phyloP scores from a whole-genome alignment of 192 early-diverging fungal species.

The Linnemannia elongata region DNA sequence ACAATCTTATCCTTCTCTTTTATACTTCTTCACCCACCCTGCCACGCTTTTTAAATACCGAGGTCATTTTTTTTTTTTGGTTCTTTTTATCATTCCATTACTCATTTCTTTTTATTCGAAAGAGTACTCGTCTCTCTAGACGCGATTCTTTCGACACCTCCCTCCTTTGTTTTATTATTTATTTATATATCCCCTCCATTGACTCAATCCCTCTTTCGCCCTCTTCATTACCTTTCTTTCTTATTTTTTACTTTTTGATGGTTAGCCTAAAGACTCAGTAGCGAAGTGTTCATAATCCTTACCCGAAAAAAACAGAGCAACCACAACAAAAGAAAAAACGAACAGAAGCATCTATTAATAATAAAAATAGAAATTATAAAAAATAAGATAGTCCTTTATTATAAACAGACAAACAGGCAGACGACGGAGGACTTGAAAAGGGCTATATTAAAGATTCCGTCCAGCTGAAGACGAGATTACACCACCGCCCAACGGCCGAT shows the following conservation, averaged over 20 bases:
- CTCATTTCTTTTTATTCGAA: not conserved
- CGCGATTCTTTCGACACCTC: not conserved
- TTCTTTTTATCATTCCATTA: not conserved
- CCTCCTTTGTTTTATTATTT: not conserved
- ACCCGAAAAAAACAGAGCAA: not conserved
- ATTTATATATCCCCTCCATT: not conserved
- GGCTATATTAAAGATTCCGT: not conserved
- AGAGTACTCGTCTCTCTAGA: constrained; percentile 1
- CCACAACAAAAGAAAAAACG: not conserved
- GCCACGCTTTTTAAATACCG: no score
- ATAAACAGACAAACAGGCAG: no score
- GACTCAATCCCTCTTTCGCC: not conserved
- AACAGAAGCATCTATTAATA: not conserved
- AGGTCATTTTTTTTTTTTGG: not conserved
- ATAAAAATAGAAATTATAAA: no score
- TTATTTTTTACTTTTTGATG: not conserved
- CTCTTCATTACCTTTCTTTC: not conserved
- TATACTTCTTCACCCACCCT: not conserved
- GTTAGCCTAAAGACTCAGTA: not conserved
- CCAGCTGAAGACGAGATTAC: not conserved
- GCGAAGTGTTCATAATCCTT: not conserved
- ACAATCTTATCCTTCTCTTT: not conserved
- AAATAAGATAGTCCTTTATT: no score
- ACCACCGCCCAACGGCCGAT: not conserved
- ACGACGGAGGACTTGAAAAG: no score